Evolutionary conservation across 768 basidiomycete species (phyloP).

Genomic region (Suillus americanus): DNA sequence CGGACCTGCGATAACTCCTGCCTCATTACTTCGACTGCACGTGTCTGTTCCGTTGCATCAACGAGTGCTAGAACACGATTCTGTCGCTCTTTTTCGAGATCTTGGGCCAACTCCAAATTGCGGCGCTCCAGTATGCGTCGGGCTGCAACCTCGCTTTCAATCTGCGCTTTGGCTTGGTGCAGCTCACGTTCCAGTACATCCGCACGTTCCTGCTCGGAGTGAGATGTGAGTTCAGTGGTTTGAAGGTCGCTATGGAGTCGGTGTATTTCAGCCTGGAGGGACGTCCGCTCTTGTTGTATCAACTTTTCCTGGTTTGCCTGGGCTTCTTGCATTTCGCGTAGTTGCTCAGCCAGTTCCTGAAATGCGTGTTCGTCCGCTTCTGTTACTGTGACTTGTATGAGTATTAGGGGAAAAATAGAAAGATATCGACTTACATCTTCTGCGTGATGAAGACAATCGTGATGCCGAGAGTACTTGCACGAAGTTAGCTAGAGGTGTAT

Average conservation of each 20-base stretch:
- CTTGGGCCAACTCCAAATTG: constrained; percentile 53
- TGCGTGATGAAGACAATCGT: constrained; percentile 62
- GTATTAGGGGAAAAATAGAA: not conserved
- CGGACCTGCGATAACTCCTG: constrained; percentile 63
- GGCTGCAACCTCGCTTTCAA: constrained; percentile 62
- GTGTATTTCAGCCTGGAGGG: constrained; percentile 55
- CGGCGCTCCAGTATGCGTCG: constrained; percentile 65
- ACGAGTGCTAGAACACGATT: constrained; percentile 58
- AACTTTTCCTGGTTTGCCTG: constrained; percentile 55
- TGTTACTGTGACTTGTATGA: constrained; percentile 44
- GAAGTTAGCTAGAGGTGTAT: constrained; percentile 7
- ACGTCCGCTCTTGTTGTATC: constrained; percentile 58
- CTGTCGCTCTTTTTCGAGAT: constrained; percentile 54
- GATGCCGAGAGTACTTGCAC: constrained; percentile 73
- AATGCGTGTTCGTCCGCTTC: constrained; percentile 77
- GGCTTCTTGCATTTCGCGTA: constrained; percentile 57
- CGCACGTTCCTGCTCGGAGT: constrained; percentile 50
- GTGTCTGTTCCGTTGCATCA: constrained; percentile 69
- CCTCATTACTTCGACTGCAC: constrained; percentile 54
- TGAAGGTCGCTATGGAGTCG: constrained; percentile 48
- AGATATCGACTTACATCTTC: constrained; percentile 58
- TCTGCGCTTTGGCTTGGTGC: constrained; percentile 57
- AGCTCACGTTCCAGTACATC: constrained; percentile 65
- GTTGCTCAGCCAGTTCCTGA: constrained; percentile 68
- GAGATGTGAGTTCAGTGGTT: constrained; percentile 36